Base-by-base conservation (phyloP, 345 rosid genomes). In the Salix udensis region DNA sequence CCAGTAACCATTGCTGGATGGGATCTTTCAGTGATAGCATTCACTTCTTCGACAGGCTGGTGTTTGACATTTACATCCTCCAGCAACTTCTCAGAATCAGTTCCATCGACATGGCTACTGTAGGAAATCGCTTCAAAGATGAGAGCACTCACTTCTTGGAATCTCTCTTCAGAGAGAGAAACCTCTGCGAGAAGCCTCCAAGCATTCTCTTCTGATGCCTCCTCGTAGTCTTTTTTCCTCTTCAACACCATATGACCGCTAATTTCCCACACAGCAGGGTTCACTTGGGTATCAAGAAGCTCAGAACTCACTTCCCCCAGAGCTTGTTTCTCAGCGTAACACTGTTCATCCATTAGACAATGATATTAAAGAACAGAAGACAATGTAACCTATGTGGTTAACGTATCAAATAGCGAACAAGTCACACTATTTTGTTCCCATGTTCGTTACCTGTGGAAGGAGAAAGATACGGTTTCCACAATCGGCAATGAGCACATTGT, bases 241-340 rank as follows among this genome's bases (percentile, higher is more conserved):
- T 96, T 93, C 60, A 96, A 73, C 76, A 96, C 99, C 84, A 96
- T 93, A 74, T 96, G 99, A n/a, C 99, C 99, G 65, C 98, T 93
- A 21, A 96, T 96, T 72, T 96, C 98, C 98, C 98, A 93, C 42
- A 96, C 99, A 3, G 99, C 99, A 74, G 98, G 98, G 82, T 93
- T 96, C 83, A 96, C 99, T 77, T 96, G 98, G 18, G 99, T 96
- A 67, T 96, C 98, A 72, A 93, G 84, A 62, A 96, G 84, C 83
- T 91, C 88, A 0, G 87, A 30, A 78, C 91, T 89, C 72, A 96
- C 98, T 83, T 91, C 97, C 55, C 98, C 98, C 37, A 93, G 87
- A 68, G 99, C 99, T 80, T 93, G 98, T 77, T 92, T 96, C 92
- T 93, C 99, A 8, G 98, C 97, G 73, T 93, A 96, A 76, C 99